phyloP scores from a whole-genome alignment of 2,329 filamentous ascomycete genomes.

The Xylaria sp. region DNA sequence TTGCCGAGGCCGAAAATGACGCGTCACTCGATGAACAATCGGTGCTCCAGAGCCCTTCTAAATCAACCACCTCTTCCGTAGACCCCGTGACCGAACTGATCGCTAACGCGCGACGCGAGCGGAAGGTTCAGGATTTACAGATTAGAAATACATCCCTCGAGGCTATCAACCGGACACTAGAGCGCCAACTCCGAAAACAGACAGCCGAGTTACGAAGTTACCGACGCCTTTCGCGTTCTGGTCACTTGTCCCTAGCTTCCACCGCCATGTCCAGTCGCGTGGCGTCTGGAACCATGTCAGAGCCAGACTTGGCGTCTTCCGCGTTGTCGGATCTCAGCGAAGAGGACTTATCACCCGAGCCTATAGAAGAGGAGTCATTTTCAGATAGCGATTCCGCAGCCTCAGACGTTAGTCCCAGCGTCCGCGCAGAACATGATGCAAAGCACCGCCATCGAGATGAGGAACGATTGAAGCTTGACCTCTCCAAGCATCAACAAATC shows the following conservation, averaged over 20 bases:
- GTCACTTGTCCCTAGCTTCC: slow-evolving; percentile 72
- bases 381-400: slow-evolving; percentile 55
- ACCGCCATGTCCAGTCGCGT: slow-evolving; percentile 58
- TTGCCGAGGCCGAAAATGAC: slow-evolving; percentile 53
- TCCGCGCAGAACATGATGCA: slow-evolving; percentile 57
- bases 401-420: slow-evolving; percentile 56
- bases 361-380: slow-evolving; percentile 64
- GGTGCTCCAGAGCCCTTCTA: slow-evolving; percentile 67
- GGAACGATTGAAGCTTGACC: slow-evolving; percentile 82
- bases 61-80: slow-evolving; percentile 63
- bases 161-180: slow-evolving; percentile 93
- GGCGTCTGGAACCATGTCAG: slow-evolving; percentile 56
- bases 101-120: slow-evolving; percentile 87
- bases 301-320: slow-evolving; percentile 57
- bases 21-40: slow-evolving; percentile 48
- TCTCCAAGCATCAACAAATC: slow-evolving; percentile 88
- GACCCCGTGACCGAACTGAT: slow-evolving; percentile 80
- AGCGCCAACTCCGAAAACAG: slow-evolving; percentile 91
- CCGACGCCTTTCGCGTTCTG: slow-evolving; percentile 84
- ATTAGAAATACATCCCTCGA: slow-evolving; percentile 96
- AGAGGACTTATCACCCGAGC: slow-evolving; percentile 53
- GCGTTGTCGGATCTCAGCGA: slow-evolving; percentile 65
- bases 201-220: slow-evolving; percentile 88
- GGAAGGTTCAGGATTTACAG: slow-evolving; percentile 95
- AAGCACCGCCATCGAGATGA: slow-evolving; percentile 79